Conservation (phyloP, 768 basidiomycete genomes). For the Phallus indusiatus region DNA sequence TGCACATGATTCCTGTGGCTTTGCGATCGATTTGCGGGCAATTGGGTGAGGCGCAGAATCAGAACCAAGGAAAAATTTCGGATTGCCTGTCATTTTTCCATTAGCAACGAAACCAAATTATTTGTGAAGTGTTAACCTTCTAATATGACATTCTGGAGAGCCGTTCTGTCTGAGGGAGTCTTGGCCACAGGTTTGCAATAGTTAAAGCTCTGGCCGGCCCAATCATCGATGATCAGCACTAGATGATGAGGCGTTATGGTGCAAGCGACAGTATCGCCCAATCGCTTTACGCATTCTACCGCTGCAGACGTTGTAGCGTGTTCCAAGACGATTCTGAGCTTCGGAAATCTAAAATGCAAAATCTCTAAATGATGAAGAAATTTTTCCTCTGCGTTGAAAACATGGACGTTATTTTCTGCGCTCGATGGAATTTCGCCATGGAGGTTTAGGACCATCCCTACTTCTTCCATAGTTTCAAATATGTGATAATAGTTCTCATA, state of each 20-base stretch:
- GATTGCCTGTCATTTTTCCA: constrained; percentile 50
- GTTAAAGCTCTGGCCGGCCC: constrained; percentile 91
- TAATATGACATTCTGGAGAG: constrained; percentile 65
- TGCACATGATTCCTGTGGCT: constrained; percentile 69
- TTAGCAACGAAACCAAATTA: constrained; percentile 6
- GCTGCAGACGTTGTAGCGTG: constrained; percentile 93
- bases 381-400: constrained; percentile 84
- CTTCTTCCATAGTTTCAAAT: constrained; percentile 89
- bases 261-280: constrained; percentile 81
- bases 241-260: constrained; percentile 98
- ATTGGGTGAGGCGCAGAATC: constrained; percentile 92
- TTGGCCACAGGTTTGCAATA: constrained; percentile 99
- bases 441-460: constrained; percentile 89
- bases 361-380: constrained; percentile 84
- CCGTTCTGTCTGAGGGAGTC: constrained; percentile 82
- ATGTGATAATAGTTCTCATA: constrained; percentile 90
- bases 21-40: constrained; percentile 55
- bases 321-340: constrained; percentile 89
- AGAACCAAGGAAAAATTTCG: constrained; percentile 94
- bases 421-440: constrained; percentile 98
- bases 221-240: constrained; percentile 87
- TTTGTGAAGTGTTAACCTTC: constrained; percentile 42
- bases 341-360: constrained; percentile 77
- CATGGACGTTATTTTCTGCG: constrained; percentile 61
- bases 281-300: constrained; percentile 72